Evolutionary conservation across 2,329 filamentous ascomycete species (phyloP).

Genomic region (Sporothrix schenckii): DNA sequence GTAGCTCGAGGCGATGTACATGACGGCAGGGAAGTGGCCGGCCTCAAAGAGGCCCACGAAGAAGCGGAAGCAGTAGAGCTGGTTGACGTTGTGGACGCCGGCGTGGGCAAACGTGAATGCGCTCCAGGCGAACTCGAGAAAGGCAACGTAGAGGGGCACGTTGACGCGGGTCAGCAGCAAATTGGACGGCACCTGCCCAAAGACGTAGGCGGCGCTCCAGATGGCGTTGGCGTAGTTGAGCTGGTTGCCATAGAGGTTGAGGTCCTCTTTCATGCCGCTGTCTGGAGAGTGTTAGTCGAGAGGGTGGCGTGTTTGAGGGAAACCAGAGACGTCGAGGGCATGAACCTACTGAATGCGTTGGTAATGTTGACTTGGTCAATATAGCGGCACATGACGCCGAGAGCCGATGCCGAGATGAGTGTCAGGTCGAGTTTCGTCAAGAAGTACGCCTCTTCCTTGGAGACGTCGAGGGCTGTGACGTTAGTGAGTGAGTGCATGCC

Average conservation of each 20-base stretch:
- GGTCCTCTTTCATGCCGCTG: slow-evolving; percentile 42
- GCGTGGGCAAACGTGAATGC: slow-evolving; percentile 41
- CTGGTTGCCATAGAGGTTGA: slow-evolving; percentile 41
- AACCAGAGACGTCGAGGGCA: too few species aligned
- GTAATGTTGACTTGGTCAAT: slow-evolving; percentile 41
- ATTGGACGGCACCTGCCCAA: slow-evolving; percentile 51
- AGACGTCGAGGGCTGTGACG: slow-evolving; percentile 36
- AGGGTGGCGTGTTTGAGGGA: background rate
- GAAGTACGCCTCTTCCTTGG: slow-evolving; percentile 39
- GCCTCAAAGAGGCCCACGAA: slow-evolving; percentile 42
- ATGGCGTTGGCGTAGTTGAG: slow-evolving; percentile 51
- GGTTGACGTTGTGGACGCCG: slow-evolving; percentile 36
- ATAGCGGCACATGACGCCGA: slow-evolving; percentile 40
- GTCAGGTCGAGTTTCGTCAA: slow-evolving; percentile 41
- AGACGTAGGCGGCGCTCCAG: slow-evolving; percentile 42
- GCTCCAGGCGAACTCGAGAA: slow-evolving; percentile 50
- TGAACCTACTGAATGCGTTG: slow-evolving; percentile 39
- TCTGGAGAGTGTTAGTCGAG: slow-evolving; percentile 32
- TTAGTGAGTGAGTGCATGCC: background rate
- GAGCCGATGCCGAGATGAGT: slow-evolving; percentile 38
- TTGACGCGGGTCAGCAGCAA: slow-evolving; percentile 44
- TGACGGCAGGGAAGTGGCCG: slow-evolving; percentile 41
- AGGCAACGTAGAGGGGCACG: slow-evolving; percentile 49
- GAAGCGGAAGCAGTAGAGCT: slow-evolving; percentile 40
- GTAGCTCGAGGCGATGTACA: slow-evolving; percentile 42